Evolutionary conservation across 2,329 filamentous ascomycete species (phyloP), one percentile per base, ranked within the genome.

Genomic region (Aureobasidium sp.): DNA sequence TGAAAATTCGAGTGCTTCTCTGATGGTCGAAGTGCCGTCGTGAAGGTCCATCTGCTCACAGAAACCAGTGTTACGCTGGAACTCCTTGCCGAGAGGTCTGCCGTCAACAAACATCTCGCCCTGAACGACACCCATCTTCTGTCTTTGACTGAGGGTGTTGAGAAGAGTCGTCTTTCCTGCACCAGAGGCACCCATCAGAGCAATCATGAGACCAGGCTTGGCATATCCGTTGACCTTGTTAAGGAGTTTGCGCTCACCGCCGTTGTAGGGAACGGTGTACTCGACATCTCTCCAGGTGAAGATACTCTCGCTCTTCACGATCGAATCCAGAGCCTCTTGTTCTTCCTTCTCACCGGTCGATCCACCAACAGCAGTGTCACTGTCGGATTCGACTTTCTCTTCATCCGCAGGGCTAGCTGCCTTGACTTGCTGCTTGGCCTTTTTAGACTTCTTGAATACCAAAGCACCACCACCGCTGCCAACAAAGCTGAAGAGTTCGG

Each of bases 91-190:
- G 0, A 89, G 78, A 1, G 80, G 74, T 47, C 80, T 80, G 1
- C 87, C 87, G 67, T 90, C 87, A 9, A 90, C 85, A n/a, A 88
- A 78, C 80, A 90, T 87, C 52, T 87, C 82, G 14, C 88, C 88
- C n/a, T 76, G 74, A 2, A 88, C 79, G 12, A 87, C 79, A 62
- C 87, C 86, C 61, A 78, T 80, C 17, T 78, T 85, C 71, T 91
- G 87, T 2, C 90, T 83, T 69, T 92, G 88, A 0, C 89, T 86
- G 1, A 89, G 75, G 0, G 88, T 90, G 72, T 94, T 91, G 20
- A 95, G 79, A 0, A 95, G 77, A 0, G 90, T 94, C 0, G 89
- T 92, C 75, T 95, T 95, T 14, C 90, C 91, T 9, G 91, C 90
- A 47, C 89, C 89, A 4, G 85, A 90, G 1, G 88, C 88, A 60